A percentile compares a stretch with the other conserved stretches of the same genome.
phyloP scores from a whole-genome alignment of 108 stramenopile genomes.

The Epithemia pelagica region DNA sequence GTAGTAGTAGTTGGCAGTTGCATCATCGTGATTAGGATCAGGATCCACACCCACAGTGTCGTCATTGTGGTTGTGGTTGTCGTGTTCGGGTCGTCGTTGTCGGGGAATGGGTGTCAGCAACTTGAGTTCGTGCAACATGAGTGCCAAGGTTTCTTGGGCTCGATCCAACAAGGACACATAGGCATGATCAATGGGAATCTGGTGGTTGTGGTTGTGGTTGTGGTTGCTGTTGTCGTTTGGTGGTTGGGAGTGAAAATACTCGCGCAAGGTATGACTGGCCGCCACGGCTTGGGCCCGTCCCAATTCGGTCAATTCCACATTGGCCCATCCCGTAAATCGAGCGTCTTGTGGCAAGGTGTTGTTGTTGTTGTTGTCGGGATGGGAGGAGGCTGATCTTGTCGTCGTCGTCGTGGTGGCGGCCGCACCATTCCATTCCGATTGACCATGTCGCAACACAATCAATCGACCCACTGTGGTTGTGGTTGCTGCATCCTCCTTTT shows the following conservation, averaged over 20 bases:
- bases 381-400: no score
- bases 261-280: neutral
- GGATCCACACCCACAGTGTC: neutral
- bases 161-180: neutral
- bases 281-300: constrained; percentile 1
- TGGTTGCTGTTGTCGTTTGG: no score
- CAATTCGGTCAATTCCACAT: neutral
- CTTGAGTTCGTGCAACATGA: neutral
- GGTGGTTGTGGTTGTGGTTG: no score
- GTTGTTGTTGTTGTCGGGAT: no score
- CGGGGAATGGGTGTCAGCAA: neutral
- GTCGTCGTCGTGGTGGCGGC: no score
- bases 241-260: neutral
- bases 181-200: neutral
- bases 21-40: neutral
- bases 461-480: no score
- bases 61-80: no score
- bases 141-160: neutral
- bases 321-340: constrained; percentile 3
- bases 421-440: constrained; percentile 1
- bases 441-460: constrained; percentile 3
- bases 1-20: neutral
- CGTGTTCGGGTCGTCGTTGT: neutral
- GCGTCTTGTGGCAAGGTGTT: no score
- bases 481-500: no score